phyloP scores from a whole-genome alignment of 805 yeast species.

The Barnettozyma salicaria region DNA sequence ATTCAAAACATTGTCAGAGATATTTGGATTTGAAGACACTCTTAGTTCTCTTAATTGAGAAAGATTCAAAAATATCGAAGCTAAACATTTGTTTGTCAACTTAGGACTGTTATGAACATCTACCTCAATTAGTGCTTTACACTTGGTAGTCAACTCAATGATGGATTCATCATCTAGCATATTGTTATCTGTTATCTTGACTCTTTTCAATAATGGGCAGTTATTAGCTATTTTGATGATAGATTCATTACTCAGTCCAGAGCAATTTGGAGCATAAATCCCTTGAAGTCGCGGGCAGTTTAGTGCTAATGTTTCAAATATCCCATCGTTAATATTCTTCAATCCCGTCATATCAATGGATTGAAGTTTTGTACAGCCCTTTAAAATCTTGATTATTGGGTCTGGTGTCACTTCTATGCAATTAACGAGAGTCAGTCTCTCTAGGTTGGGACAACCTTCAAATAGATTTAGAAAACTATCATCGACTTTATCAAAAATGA shows the following conservation, averaged over 20 bases:
- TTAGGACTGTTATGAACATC: slow-evolving; percentile 81
- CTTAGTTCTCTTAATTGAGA: slow-evolving; percentile 81
- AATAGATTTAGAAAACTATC: slow-evolving; percentile 58
- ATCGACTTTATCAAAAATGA: slow-evolving; percentile 60
- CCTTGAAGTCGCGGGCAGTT: slow-evolving; percentile 81
- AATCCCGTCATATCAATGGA: slow-evolving; percentile 86
- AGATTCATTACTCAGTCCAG: slow-evolving; percentile 59
- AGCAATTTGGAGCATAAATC: slow-evolving; percentile 81
- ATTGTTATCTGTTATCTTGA: slow-evolving; percentile 70
- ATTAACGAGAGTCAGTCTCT: slow-evolving; percentile 78
- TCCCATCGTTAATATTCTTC: slow-evolving; percentile 58
- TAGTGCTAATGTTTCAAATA: slow-evolving; percentile 59
- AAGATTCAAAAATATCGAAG: slow-evolving; percentile 50
- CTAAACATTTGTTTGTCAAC: slow-evolving; percentile 59
- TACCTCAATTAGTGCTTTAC: slow-evolving; percentile 80
- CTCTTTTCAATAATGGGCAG: slow-evolving; percentile 75
- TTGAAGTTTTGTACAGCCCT: slow-evolving; percentile 64
- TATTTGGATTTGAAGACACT: slow-evolving; percentile 62
- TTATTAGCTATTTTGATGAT: slow-evolving; percentile 49
- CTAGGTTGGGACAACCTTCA: slow-evolving; percentile 68
- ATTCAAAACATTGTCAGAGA: slow-evolving; percentile 62
- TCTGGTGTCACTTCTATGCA: slow-evolving; percentile 58
- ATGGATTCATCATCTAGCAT: slow-evolving; percentile 62
- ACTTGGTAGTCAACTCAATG: slow-evolving; percentile 53
- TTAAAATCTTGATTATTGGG: slow-evolving; percentile 57